Evolutionary conservation across 2,329 filamentous ascomycete genomes (phyloP), one percentile per base, ranked within the genome.

Genomic region (Zymoseptoria passerinii): DNA sequence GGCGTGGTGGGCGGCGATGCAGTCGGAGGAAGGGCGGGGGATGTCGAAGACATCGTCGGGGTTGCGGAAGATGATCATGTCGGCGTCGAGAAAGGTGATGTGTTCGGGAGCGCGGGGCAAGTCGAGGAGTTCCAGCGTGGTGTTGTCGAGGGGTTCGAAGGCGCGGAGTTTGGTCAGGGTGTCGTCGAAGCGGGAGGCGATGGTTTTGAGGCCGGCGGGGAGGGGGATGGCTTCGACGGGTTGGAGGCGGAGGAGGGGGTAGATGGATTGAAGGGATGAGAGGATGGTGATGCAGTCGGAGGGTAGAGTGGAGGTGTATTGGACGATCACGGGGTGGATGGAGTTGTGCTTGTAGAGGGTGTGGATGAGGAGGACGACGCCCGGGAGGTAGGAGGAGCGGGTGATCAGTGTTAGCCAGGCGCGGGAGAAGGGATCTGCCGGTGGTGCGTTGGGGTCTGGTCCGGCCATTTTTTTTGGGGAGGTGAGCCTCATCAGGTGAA

Each of bases 131-230:
- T 8, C 6, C 23, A 57, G 35, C 20, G 50, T 50, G n/a, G 29
- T 28, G 28, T 53, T 50, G 55, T 68, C 62, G 16, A 65, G 62
- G 4, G 79, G 63, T 58, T 80, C 75, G 64, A 82, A 81, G 20
- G 80, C 79, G n/a, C 78, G 75, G 2, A 82, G 72, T 63, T 82
- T 81, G 2, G 79, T 81, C 76, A 79, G 81, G 3, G 80, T 82
- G 62, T 82, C 80, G 58, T 72, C 73, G 68, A 81, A 81, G 20
- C 79, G 75, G 58, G 79, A 75, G 1, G 79, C 78, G 29, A 82
- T 78, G 28, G 72, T 68, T 44, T 61, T 55, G 28, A 59, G 54
- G 28, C 55, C 59, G 29, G 57, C 48, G 4, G 61, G 53, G 57
- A 61, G 28, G 40, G 55, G 55, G 52, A 61, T 56, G 27, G 62